These are phyloP conservation scores for Niveomyces coronatus DNA, from an alignment of 2,329 filamentous ascomycete genomes.

Conservation along the genomic window DNA sequence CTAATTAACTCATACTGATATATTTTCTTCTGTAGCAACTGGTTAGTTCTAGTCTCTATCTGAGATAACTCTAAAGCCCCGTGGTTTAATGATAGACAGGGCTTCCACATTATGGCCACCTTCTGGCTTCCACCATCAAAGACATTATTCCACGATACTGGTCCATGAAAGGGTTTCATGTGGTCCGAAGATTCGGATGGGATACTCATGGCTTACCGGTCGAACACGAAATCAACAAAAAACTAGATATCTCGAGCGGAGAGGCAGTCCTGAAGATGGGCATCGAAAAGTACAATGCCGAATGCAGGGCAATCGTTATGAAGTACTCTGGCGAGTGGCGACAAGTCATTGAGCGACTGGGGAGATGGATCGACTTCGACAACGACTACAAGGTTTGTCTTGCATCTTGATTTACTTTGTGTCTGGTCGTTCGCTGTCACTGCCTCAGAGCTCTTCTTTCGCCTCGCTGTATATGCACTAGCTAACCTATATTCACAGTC, in stretches of 20 bases:
- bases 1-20: too few relatives aligned
- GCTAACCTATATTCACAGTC: conserved; percentile 40
- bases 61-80: too few relatives aligned
- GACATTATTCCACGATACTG: conserved; percentile 95
- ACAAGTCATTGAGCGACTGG: conserved; percentile 74
- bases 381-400: conserved; percentile 76
- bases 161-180: conserved; percentile 93
- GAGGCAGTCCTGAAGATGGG: conserved; percentile 81
- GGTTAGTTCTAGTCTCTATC: too few relatives aligned
- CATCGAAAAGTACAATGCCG: conserved; percentile 79
- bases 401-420: too few relatives aligned
- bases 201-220: conserved; percentile 90
- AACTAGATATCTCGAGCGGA: conserved; percentile 77
- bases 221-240: conserved; percentile 97
- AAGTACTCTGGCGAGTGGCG: conserved; percentile 81
- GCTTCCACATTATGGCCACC: conserved; percentile 56
- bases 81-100: too few relatives aligned
- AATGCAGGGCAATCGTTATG: conserved; percentile 92
- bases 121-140: conserved; percentile 89
- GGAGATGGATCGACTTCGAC: conserved; percentile 96
- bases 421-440: too few relatives aligned
- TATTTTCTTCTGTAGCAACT: too few relatives aligned
- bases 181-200: conserved; percentile 90
- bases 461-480: too few relatives aligned
- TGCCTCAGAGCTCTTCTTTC: too few relatives aligned